phyloP scores from a whole-genome alignment of 371 early-diverging fungal genomes.

The Batkoa obscura region DNA sequence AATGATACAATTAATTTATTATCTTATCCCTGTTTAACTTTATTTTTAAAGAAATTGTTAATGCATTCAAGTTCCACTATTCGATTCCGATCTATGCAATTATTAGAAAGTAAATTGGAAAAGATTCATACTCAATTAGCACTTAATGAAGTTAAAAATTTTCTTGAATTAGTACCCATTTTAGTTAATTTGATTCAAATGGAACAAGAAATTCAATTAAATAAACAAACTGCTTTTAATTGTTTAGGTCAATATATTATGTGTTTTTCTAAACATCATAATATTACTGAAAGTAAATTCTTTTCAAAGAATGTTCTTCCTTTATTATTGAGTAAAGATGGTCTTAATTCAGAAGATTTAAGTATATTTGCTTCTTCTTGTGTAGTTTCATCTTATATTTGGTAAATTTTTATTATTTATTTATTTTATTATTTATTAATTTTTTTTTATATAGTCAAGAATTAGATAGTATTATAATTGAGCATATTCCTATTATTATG shows the following conservation, averaged over 20 bases:
- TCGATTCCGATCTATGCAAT: conserved; percentile 57
- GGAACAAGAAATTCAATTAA: conserved; percentile 30
- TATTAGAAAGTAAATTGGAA: conserved; percentile 49
- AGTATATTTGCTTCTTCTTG: conserved; percentile 38
- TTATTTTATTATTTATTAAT: too few relatives aligned
- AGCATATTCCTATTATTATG: background rate
- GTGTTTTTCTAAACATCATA: conserved; percentile 35
- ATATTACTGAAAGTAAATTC: conserved; percentile 14
- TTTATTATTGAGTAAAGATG: conserved; percentile 28
- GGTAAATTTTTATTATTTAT: background rate
- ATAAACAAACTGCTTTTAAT: conserved; percentile 57
- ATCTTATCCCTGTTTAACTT: conserved; percentile 46
- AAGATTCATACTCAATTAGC: conserved; percentile 5
- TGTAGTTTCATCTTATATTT: background rate
- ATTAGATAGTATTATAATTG: background rate
- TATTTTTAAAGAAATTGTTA: conserved; percentile 43
- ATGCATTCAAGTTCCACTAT: conserved; percentile 40
- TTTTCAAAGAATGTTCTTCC: conserved; percentile 33
- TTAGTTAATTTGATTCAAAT: conserved; percentile 21
- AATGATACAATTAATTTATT: conserved; percentile 56
- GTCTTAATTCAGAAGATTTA: conserved; percentile 26
- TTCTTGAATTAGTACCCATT: conserved; percentile 23
- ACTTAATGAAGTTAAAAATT: conserved; percentile 17
- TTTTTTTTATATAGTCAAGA: background rate
- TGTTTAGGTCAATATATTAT: conserved; percentile 58